Conservation (phyloP, 768 basidiomycete genomes). For the Auricularia cornea region DNA sequence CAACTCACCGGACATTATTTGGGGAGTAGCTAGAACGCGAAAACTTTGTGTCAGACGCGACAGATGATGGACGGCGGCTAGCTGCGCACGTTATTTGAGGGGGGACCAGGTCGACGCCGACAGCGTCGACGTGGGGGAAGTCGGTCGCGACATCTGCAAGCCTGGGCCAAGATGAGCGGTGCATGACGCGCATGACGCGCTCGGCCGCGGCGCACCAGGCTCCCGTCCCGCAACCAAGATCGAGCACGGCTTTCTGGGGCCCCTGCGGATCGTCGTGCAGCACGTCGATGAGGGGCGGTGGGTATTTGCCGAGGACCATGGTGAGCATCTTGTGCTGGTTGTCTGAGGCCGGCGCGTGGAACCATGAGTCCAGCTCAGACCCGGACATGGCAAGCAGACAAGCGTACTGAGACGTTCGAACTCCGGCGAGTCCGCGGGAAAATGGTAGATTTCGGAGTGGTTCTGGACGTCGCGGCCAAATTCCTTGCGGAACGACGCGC, state of each 20-base stretch:
- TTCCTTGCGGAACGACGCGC: constrained; percentile 1
- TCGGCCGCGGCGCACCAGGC: constrained; percentile 44
- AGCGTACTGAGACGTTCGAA: constrained; percentile 55
- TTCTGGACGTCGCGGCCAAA: constrained; percentile 42
- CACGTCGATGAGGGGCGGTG: constrained; percentile 45
- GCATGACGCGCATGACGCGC: background rate
- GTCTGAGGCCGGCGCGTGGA: constrained; percentile 41
- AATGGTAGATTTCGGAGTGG: constrained; percentile 62
- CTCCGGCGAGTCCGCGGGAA: constrained; percentile 44
- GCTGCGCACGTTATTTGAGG: constrained; percentile 60
- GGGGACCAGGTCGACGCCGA: constrained; percentile 74
- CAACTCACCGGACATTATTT: background rate
- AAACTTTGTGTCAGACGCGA: background rate
- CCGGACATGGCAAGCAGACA: background rate
- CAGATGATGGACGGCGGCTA: constrained; percentile 4
- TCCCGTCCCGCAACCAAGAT: constrained; percentile 75
- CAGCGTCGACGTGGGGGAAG: constrained; percentile 57
- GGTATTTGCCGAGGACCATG: constrained; percentile 59
- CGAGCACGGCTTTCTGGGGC: constrained; percentile 57
- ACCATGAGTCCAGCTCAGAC: constrained; percentile 6
- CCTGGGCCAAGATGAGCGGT: constrained; percentile 32
- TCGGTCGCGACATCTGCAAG: constrained; percentile 66
- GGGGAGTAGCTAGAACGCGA: background rate
- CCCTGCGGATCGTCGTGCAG: constrained; percentile 47
- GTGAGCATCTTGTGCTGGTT: constrained; percentile 60